Evolutionary conservation across 2,329 filamentous ascomycete species (phyloP).

Genomic region (Epichloe uncinata): DNA sequence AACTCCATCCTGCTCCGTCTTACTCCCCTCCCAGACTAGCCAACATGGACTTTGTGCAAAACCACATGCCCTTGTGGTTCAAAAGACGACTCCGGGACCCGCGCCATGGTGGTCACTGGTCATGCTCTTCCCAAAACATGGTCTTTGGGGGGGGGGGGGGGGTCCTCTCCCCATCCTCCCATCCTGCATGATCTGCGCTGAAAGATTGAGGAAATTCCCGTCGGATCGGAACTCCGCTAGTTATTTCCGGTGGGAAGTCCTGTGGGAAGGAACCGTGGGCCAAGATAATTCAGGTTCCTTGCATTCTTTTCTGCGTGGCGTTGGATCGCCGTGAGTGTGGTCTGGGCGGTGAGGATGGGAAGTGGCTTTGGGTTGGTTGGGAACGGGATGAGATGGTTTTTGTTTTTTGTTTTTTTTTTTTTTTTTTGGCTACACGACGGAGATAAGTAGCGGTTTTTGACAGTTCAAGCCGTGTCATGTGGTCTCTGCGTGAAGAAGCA

Average conservation of each 20-base stretch:
- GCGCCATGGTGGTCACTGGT: neutral
- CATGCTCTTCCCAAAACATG: neutral
- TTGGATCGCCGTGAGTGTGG: neutral
- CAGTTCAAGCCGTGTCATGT: neutral
- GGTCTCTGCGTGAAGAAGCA: too few relatives aligned
- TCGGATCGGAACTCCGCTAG: too few relatives aligned
- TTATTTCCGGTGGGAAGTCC: too few relatives aligned
- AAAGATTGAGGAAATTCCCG: slow-evolving; percentile 14
- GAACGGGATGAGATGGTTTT: too few relatives aligned
- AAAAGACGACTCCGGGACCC: neutral
- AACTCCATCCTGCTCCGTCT: too few relatives aligned
- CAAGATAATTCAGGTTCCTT: neutral
- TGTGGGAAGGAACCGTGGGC: too few relatives aligned
- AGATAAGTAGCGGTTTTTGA: neutral
- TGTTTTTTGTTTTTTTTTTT: neutral
- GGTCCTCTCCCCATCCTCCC: neutral
- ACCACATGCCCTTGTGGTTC: too few relatives aligned
- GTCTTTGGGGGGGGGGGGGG: too few relatives aligned
- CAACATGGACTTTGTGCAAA: neutral
- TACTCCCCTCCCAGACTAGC: too few relatives aligned
- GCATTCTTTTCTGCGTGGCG: neutral
- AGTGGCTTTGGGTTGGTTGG: too few relatives aligned
- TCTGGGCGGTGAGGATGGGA: neutral
- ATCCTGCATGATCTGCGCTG: slow-evolving; percentile 16
- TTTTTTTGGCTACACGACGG: neutral